Evolutionary conservation across 345 rosid species (phyloP).

Genomic region (Abelmoschus esculentus): DNA sequence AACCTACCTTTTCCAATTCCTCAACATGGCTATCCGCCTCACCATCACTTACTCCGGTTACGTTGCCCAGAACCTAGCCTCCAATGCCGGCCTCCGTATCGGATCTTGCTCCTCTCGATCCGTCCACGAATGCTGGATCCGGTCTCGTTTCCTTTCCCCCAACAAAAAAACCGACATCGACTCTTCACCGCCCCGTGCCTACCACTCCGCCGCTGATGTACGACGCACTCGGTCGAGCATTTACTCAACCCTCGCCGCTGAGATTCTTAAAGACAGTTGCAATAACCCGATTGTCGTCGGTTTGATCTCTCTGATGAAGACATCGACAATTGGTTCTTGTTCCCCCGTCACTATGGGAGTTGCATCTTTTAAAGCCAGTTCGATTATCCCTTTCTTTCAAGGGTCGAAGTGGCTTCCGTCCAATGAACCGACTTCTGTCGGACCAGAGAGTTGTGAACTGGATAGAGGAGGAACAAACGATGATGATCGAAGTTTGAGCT

Average conservation of each 20-base stretch:
- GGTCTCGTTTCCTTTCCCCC: constrained; percentile 38
- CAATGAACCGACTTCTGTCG: constrained; percentile 33
- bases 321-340: constrained; percentile 36
- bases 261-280: constrained; percentile 34
- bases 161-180: constrained; percentile 39
- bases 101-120: constrained; percentile 40
- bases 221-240: constrained; percentile 18
- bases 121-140: constrained; percentile 48
- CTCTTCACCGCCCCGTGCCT: constrained; percentile 17
- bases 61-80: constrained; percentile 51
- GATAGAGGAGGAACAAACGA: constrained; percentile 37
- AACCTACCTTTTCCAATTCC: constrained; percentile 28
- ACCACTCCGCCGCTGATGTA: constrained; percentile 4
- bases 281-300: constrained; percentile 41
- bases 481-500: constrained; percentile 13
- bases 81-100: constrained; percentile 43
- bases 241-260: constrained; percentile 40
- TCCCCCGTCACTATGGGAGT: constrained; percentile 28
- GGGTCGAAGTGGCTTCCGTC: constrained; percentile 73
- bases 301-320: constrained; percentile 46
- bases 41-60: constrained; percentile 61
- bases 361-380: constrained; percentile 46
- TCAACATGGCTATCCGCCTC: constrained; percentile 64
- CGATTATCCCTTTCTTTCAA: constrained; percentile 61
- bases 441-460: constrained; percentile 30